Conservation (phyloP, 2,329 filamentous ascomycete species). For the Colletotrichum destructivum region DNA sequence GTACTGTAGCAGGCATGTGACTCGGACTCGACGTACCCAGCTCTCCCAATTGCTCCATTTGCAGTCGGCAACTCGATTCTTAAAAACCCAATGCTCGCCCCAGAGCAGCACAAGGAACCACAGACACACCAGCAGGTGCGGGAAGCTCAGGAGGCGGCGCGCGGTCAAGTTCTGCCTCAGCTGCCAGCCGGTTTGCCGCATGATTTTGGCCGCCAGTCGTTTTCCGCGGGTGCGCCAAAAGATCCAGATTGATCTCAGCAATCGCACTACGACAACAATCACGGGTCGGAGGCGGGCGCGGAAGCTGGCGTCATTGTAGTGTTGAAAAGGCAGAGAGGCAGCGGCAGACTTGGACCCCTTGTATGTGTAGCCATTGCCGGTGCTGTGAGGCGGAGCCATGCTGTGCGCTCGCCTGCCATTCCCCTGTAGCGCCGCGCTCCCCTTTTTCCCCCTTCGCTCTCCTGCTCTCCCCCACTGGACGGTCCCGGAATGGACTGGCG, state of each 20-base stretch:
- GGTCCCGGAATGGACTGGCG: slow-evolving; percentile 34
- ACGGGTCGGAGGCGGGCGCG: slow-evolving; percentile 40
- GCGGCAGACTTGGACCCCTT: slow-evolving; percentile 32
- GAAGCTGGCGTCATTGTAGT: slow-evolving; percentile 43
- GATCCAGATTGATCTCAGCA: slow-evolving; percentile 27
- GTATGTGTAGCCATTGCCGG: slow-evolving; percentile 48
- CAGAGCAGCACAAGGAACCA: slow-evolving; percentile 87
- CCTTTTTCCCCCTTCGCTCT: slow-evolving; percentile 13
- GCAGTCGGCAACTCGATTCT: slow-evolving; percentile 78
- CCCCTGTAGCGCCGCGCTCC: slow-evolving; percentile 39
- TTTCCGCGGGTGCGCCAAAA: slow-evolving; percentile 40
- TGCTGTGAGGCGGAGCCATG: slow-evolving; percentile 58
- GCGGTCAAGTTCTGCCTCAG: slow-evolving; percentile 63
- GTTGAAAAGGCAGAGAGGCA: slow-evolving; percentile 32
- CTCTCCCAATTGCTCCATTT: slow-evolving; percentile 91
- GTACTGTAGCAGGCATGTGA: neutral
- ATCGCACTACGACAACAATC: slow-evolving; percentile 20
- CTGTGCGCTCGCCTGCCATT: slow-evolving; percentile 48
- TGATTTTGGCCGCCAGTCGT: slow-evolving; percentile 30
- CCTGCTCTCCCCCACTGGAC: neutral
- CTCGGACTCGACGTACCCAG: slow-evolving; percentile 76
- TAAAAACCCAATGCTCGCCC: slow-evolving; percentile 87
- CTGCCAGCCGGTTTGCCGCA: slow-evolving; percentile 45
- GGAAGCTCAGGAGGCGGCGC: slow-evolving; percentile 71
- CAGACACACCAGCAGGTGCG: slow-evolving; percentile 76